phyloP scores from a whole-genome alignment of 2,329 filamentous ascomycete genomes.

The Ramichloridium luteum region DNA sequence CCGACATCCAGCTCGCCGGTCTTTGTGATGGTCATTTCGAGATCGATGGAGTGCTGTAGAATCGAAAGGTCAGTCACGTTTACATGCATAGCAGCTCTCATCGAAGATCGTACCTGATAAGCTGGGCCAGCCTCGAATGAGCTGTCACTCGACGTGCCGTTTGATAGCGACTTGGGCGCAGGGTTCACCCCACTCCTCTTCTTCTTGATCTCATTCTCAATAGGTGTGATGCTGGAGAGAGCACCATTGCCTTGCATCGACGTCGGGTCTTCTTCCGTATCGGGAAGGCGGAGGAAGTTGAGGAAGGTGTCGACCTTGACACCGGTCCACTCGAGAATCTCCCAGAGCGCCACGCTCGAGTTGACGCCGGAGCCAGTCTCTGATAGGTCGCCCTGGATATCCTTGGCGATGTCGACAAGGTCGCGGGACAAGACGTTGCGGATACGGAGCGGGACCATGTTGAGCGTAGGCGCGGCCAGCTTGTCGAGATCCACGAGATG shows the following conservation, averaged over 20 bases:
- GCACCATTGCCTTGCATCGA: not conserved
- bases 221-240: slow-evolving; percentile 16
- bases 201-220: slow-evolving; percentile 13
- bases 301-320: slow-evolving; percentile 59
- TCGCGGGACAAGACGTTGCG: slow-evolving; percentile 18
- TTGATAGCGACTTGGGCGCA: not conserved
- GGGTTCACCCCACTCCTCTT: slow-evolving; percentile 8
- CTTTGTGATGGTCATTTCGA: slow-evolving; percentile 41
- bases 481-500: slow-evolving; percentile 39
- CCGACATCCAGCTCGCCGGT: slow-evolving; percentile 41
- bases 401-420: slow-evolving; percentile 41
- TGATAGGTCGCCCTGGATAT: slow-evolving; percentile 57
- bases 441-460: slow-evolving; percentile 61
- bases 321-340: slow-evolving; percentile 66
- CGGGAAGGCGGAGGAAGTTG: slow-evolving; percentile 59
- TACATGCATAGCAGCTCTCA: not conserved
- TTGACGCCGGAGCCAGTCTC: slow-evolving; percentile 46
- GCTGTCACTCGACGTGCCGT: not conserved
- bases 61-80: not conserved
- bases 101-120: slow-evolving; percentile 29
- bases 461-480: slow-evolving; percentile 58
- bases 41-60: slow-evolving; percentile 40
- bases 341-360: slow-evolving; percentile 50
- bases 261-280: slow-evolving; percentile 13
- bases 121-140: slow-evolving; percentile 2